These are phyloP conservation scores for Syzygium jambos DNA, from an alignment of 345 rosid genomes.

Conservation along the genomic window DNA sequence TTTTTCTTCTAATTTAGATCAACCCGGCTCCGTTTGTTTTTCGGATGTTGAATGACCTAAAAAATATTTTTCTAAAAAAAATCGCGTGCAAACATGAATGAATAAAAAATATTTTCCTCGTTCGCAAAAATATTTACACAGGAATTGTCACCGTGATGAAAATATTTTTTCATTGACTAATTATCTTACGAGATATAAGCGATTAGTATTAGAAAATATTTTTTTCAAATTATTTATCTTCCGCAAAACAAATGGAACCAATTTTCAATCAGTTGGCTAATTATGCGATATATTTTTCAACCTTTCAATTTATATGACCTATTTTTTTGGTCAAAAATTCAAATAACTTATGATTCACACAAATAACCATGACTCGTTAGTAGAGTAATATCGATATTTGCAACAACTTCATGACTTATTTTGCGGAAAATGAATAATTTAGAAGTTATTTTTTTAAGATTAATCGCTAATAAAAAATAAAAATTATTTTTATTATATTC, in stretches of 20 bases:
- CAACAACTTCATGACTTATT: not conserved
- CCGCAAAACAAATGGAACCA: accelerated
- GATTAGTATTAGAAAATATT: not conserved
- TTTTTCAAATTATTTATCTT: not conserved
- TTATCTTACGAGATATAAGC: too few species aligned
- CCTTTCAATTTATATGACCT: not conserved
- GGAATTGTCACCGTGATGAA: not conserved
- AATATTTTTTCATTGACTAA: not conserved
- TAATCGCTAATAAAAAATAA: too few species aligned
- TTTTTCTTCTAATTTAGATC: not conserved
- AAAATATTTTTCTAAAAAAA: not conserved
- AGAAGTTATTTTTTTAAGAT: too few species aligned
- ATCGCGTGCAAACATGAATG: not conserved
- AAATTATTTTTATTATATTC: too few species aligned
- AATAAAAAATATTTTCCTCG: accelerated
- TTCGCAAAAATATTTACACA: not conserved
- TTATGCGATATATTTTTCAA: not conserved
- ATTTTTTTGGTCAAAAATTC: not conserved
- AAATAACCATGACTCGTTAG: too few species aligned
- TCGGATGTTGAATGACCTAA: not conserved
- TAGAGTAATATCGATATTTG: not conserved
- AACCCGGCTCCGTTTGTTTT: not conserved
- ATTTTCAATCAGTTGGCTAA: not conserved
- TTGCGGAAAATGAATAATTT: too few species aligned
- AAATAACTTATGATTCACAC: too few species aligned